Evolutionary conservation across 768 basidiomycete genomes (phyloP).

Genomic region (Arthromyces matolae): DNA sequence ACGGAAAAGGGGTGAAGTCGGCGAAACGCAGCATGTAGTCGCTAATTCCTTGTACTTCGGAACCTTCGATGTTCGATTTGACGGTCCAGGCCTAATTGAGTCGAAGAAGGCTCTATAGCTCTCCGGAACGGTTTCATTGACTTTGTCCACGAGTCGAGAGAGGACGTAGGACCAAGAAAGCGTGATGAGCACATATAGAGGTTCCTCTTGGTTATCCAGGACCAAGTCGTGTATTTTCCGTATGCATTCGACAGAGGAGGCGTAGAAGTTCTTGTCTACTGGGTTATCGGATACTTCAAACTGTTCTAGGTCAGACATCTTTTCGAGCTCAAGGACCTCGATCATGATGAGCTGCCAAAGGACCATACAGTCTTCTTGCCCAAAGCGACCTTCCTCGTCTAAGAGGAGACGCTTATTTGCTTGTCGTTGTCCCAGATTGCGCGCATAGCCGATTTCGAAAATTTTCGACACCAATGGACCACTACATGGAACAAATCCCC

Average conservation of each 20-base stretch:
- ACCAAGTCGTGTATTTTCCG: constrained; percentile 67
- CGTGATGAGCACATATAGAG: constrained; percentile 63
- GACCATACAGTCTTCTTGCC: constrained; percentile 64
- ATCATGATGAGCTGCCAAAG: constrained; percentile 78
- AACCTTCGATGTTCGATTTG: constrained; percentile 47
- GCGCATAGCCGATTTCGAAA: constrained; percentile 60
- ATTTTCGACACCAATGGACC: constrained; percentile 62
- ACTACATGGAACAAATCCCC: constrained; percentile 64
- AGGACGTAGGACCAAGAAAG: constrained; percentile 86
- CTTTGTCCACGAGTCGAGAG: constrained; percentile 51
- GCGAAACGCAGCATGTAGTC: constrained; percentile 50
- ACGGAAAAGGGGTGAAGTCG: constrained; percentile 57
- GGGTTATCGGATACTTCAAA: constrained; percentile 54
- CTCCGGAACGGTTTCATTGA: constrained; percentile 50
- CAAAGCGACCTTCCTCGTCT: constrained; percentile 67
- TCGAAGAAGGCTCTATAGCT: constrained; percentile 56
- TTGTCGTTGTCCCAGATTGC: constrained; percentile 63
- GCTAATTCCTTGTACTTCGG: constrained; percentile 54
- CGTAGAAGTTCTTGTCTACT: constrained; percentile 48
- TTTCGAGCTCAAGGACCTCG: constrained; percentile 80
- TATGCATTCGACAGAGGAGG: constrained; percentile 58
- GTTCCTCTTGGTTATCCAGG: constrained; percentile 52
- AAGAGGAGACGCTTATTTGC: constrained; percentile 60
- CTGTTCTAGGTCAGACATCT: constrained; percentile 46
- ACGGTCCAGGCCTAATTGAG: constrained; percentile 38